Evolutionary conservation across 441 rosid species (phyloP).

Genomic region (Erodium moschatum): DNA sequence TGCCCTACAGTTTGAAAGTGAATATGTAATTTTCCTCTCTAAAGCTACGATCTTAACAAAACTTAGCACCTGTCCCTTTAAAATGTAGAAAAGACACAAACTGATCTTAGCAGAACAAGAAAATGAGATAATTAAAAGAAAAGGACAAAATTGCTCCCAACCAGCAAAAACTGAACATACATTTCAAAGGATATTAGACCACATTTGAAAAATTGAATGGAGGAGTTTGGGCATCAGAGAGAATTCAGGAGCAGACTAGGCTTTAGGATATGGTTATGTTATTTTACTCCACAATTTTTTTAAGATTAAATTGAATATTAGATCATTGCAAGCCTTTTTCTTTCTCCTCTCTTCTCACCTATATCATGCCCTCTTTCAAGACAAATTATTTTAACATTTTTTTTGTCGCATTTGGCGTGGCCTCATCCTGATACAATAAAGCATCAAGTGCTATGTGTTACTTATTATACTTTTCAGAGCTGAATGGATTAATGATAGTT

Average conservation of each 20-base stretch:
- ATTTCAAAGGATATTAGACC: background rate
- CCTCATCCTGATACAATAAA: background rate
- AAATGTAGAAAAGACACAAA: background rate
- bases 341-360: background rate
- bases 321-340: background rate
- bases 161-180: background rate
- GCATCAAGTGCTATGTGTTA: background rate
- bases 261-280: background rate
- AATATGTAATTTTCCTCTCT: background rate
- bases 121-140: no score
- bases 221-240: background rate
- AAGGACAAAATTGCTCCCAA: no score
- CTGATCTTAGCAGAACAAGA: background rate
- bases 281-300: background rate
- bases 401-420: background rate
- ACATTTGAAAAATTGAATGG: background rate
- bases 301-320: background rate
- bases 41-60: background rate
- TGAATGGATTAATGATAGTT: background rate
- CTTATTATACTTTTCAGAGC: background rate
- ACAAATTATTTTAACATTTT: background rate
- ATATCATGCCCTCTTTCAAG: background rate
- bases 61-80: background rate
- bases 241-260: background rate
- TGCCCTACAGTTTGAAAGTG: slow-evolving; percentile 46